Evolutionary conservation across 176 grass and related monocot genomes (phyloP).

Genomic region (Carex littledalei): DNA sequence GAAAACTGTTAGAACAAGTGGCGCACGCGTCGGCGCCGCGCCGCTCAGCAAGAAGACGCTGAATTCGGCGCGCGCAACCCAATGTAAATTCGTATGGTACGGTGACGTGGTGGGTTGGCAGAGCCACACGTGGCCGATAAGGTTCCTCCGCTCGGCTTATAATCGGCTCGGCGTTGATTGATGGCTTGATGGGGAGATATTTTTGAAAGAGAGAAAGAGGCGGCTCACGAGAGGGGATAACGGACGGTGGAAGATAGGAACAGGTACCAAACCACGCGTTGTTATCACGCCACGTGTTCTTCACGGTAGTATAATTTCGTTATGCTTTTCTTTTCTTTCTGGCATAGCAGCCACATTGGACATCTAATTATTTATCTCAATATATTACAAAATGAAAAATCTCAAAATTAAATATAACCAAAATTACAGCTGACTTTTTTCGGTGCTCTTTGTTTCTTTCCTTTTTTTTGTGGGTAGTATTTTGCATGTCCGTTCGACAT

Average conservation of each 20-base stretch:
- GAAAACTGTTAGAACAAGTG: not conserved
- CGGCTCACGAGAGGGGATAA: not conserved
- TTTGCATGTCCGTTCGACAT: not conserved
- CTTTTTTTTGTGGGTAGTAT: not conserved
- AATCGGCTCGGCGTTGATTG: not conserved
- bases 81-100: not conserved
- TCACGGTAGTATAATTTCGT: not conserved
- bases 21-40: not conserved
- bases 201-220: not conserved
- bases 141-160: not conserved
- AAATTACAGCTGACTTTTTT: not conserved
- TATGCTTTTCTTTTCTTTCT: too few species aligned
- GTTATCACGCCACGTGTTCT: slow-evolving; percentile 3
- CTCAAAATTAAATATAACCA: too few species aligned
- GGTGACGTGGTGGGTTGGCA: not conserved
- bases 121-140: not conserved
- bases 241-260: slow-evolving; percentile 1
- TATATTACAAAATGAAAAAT: too few species aligned
- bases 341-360: not conserved
- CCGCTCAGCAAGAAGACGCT: not conserved
- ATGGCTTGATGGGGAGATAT: not conserved
- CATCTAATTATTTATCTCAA: not conserved
- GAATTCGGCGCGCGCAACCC: not conserved
- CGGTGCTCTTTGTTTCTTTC: not conserved
- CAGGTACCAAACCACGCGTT: slow-evolving; percentile 4